Conservation (phyloP, 257 asterid genomes). For the Gentiana straminea region DNA sequence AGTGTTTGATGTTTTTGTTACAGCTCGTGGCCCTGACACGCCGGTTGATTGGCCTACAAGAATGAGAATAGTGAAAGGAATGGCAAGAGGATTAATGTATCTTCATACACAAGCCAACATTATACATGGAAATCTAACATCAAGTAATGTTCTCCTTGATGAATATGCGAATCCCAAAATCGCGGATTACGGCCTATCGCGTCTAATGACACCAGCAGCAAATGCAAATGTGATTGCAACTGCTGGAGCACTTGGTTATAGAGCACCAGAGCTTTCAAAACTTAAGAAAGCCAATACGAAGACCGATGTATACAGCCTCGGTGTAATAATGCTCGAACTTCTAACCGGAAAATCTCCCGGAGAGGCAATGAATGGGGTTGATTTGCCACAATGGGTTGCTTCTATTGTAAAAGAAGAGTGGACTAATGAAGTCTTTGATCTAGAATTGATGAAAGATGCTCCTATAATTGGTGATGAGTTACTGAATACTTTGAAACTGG, state of each 20-base stretch:
- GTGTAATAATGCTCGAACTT: constrained; percentile 77
- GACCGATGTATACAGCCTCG: constrained; percentile 84
- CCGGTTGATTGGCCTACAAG: constrained; percentile 68
- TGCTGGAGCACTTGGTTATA: constrained; percentile 82
- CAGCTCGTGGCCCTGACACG: constrained; percentile 76
- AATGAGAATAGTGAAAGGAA: constrained; percentile 77
- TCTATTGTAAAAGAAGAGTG: constrained; percentile 93
- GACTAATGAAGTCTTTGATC: constrained; percentile 89
- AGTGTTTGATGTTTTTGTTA: constrained; percentile 7
- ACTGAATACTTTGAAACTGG: constrained; percentile 68
- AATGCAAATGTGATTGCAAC: constrained; percentile 85
- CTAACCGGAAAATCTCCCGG: constrained; percentile 90
- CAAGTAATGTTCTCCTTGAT: constrained; percentile 77
- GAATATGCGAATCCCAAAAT: constrained; percentile 55
- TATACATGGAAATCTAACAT: constrained; percentile 86
- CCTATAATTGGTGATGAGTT: constrained; percentile 81
- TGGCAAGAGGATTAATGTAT: constrained; percentile 67
- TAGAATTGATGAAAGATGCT: constrained; percentile 90
- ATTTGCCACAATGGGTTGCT: constrained; percentile 93
- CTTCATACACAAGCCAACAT: constrained; percentile 65
- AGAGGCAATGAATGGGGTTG: constrained; percentile 68
- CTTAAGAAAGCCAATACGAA: constrained; percentile 83
- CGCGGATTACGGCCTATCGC: constrained; percentile 77
- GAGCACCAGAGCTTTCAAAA: constrained; percentile 94
- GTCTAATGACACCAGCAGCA: constrained; percentile 83